phyloP scores from a whole-genome alignment of 306 rosid genomes.

The Neltuma alba region DNA sequence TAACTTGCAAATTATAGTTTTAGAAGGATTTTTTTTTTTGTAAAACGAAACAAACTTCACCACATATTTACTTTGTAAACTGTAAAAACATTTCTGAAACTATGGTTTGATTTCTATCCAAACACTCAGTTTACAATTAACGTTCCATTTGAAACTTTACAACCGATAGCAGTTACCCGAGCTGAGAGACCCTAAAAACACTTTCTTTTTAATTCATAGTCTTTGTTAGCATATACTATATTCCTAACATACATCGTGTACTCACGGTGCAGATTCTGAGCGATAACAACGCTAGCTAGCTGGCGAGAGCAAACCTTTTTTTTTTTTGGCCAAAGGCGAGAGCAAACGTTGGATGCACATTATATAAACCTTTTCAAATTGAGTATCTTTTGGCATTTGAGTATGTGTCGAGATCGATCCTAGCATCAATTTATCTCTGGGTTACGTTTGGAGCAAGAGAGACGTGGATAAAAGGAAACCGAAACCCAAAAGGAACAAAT shows the following conservation, averaged over 20 bases:
- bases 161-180: not conserved
- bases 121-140: not conserved
- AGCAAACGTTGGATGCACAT: not conserved
- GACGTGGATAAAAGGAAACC: not conserved
- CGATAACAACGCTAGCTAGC: not conserved
- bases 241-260: not conserved
- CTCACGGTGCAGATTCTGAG: not conserved
- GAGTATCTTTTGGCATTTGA: not conserved
- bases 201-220: not conserved
- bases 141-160: constrained; percentile 12
- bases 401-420: not conserved
- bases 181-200: not conserved
- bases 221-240: not conserved
- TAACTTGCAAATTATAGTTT: no score
- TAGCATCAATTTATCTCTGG: not conserved
- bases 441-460: not conserved
- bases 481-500: not conserved
- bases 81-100: no score
- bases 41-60: no score
- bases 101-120: no score
- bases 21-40: no score
- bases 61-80: no score
- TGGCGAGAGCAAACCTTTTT: no score
- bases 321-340: no score
- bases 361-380: not conserved